A percentile compares a stretch with the other conserved stretches of the same genome.
Evolutionary conservation across 2,329 filamentous ascomycete species (phyloP).

Genomic region (Monosporascus sp.): DNA sequence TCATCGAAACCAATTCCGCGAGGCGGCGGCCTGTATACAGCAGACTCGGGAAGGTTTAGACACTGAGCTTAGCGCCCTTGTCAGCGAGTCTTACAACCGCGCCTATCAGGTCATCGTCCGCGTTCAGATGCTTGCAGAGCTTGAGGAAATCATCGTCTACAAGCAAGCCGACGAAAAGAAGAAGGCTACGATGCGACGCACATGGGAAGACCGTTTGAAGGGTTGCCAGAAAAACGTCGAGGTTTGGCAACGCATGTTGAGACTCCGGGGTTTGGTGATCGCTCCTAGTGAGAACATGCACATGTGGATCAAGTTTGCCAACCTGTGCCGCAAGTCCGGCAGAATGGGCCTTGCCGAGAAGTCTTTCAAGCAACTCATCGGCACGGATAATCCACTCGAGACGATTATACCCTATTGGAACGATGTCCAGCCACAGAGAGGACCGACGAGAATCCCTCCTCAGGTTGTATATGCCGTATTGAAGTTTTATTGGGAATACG

Average conservation of each 20-base stretch:
- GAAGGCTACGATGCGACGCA: slow-evolving; percentile 83
- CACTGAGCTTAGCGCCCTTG: slow-evolving; percentile 87
- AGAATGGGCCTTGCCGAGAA: slow-evolving; percentile 94
- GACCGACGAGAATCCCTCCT: slow-evolving; percentile 51
- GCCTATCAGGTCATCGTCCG: slow-evolving; percentile 97
- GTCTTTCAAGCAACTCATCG: slow-evolving; percentile 85
- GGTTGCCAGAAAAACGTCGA: slow-evolving; percentile 97
- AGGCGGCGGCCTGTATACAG: slow-evolving; percentile 83
- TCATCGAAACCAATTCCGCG: slow-evolving; percentile 91
- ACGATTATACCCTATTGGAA: slow-evolving; percentile 56
- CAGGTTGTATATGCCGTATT: slow-evolving; percentile 94
- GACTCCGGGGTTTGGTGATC: slow-evolving; percentile 87
- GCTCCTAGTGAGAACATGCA: slow-evolving; percentile 89
- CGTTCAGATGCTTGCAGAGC: slow-evolving; percentile 96
- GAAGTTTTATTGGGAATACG: slow-evolving; percentile 93
- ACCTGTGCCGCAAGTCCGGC: slow-evolving; percentile 93
- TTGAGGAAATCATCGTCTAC: slow-evolving; percentile 97
- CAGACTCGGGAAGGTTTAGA: slow-evolving; percentile 91
- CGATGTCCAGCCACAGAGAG: slow-evolving; percentile 27
- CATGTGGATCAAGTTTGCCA: slow-evolving; percentile 99
- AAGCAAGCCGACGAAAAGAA: slow-evolving; percentile 90
- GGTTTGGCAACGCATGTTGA: slow-evolving; percentile 97
- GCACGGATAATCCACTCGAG: slow-evolving; percentile 59
- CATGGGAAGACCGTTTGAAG: slow-evolving; percentile 92
- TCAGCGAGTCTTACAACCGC: slow-evolving; percentile 97